These are phyloP conservation scores for Lecanicillium sp. DNA, from an alignment of 2,329 filamentous ascomycete species.

Conservation along the genomic window DNA sequence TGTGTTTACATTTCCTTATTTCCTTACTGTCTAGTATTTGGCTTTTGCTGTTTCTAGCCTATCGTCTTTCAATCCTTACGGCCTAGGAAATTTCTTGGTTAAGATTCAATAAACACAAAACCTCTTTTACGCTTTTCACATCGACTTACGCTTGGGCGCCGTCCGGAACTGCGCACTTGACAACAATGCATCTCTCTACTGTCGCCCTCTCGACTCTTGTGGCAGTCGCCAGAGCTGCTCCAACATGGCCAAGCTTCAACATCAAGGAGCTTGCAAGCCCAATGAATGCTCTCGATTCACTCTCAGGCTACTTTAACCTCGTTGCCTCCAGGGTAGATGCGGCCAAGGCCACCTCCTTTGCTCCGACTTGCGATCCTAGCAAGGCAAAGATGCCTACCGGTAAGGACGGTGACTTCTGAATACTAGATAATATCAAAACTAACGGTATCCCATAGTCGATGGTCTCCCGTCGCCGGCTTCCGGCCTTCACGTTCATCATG, in stretches of 20 bases:
- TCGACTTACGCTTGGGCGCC: conserved; percentile 3
- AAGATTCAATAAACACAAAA: neutral
- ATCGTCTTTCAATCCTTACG: conserved; percentile 2
- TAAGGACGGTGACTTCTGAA: no score
- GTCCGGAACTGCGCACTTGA: conserved; percentile 2
- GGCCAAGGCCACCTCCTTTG: conserved; percentile 29
- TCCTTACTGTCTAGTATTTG: conserved; percentile 13
- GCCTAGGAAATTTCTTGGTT: neutral
- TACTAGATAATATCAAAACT: no score
- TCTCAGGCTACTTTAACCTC: conserved; percentile 54
- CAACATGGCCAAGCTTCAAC: conserved; percentile 29
- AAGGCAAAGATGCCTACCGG: conserved; percentile 38
- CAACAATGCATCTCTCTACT: conserved; percentile 42
- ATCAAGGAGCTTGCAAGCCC: conserved; percentile 27
- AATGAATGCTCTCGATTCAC: conserved; percentile 30
- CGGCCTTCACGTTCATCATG: conserved; percentile 61
- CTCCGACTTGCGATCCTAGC: conserved; percentile 46
- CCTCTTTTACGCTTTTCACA: neutral
- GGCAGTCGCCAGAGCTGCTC: conserved; percentile 38
- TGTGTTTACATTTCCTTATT: conserved; percentile 13
- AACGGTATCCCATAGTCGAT: no score
- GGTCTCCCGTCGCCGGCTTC: conserved; percentile 48
- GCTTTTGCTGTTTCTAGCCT: conserved; percentile 11
- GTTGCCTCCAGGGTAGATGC: conserved; percentile 46
- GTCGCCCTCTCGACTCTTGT: conserved; percentile 36